Evolutionary conservation across 371 early-diverging fungal species (phyloP), one percentile per base, ranked within the genome.

Genomic region (Mortierella sp.): DNA sequence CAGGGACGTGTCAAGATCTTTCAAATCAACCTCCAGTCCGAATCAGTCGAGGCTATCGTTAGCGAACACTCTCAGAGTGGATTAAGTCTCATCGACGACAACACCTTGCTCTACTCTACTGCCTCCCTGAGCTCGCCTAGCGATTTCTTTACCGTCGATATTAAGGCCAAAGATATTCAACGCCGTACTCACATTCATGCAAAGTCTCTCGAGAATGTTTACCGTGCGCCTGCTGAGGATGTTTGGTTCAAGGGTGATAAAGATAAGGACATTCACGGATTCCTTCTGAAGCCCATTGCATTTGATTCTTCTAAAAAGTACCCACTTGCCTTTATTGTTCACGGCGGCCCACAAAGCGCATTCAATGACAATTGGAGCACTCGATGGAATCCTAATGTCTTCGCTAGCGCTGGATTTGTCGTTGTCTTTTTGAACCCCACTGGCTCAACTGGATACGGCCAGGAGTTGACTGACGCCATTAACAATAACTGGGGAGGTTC

Each of bases 361-460:
- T 96, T 91, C 84, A 66, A 71, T 42, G 92, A 95, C 75, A 82
- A 75, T 42, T 95, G 93, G 93, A 85, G 84, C 51, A 82, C 80
- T 28, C 82, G 89, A 58, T 89, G 89, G 89, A 95, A 96, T 79
- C 92, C 92, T 19, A 90, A 94, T 72, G 75, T 94, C 9, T 93
- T 89, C 85, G 89, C 94, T 1, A 88, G 86, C 37, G 91, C 91
- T 5, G 96, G 94, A 0, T 96, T 89, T 79, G 91, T 89, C 42
- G 91, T 91, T 6, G 89, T 93, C n/a, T 88, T 90, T 17, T 85
- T 94, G 77, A 95, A 96, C 69, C 89, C 89, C 31, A 92, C 92
- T 60, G 96, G 96, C 9, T 94, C 95, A 0, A 93, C 93, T 1
- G 95, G 95, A 23, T 96, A 94, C 61, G 95, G 95, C 19, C 92